Evolutionary conservation across 495 filamentous ascomycete genomes (phyloP).

Genomic region (Platismatia glauca): DNA sequence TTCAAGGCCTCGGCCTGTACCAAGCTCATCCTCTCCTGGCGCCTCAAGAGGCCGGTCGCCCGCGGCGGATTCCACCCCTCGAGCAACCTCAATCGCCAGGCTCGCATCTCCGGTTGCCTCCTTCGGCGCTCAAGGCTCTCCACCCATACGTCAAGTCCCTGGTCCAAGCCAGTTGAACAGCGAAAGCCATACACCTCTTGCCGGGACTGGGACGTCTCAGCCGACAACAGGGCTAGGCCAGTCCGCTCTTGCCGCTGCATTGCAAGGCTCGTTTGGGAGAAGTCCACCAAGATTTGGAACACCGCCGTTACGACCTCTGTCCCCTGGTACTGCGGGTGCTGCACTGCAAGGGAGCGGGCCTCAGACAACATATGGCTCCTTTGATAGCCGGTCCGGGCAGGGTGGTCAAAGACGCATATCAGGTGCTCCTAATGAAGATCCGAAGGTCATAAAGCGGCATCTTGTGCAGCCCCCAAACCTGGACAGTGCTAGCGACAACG

Average conservation of each 20-base stretch:
- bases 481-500: conserved; percentile 29
- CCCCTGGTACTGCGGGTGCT: conserved; percentile 41
- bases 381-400: conserved; percentile 51
- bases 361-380: conserved; percentile 69
- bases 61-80: conserved; percentile 39
- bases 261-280: conserved; percentile 54
- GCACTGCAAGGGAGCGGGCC: conserved; percentile 40
- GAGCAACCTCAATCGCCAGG: conserved; percentile 62
- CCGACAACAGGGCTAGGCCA: conserved; percentile 57
- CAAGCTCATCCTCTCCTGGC: conserved; percentile 31
- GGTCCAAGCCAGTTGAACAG: conserved; percentile 29
- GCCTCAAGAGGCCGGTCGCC: conserved; percentile 40
- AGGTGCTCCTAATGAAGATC: conserved; percentile 57
- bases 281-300: conserved; percentile 43
- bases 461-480: conserved; percentile 57
- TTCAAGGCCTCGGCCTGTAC: conserved; percentile 22
- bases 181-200: conserved; percentile 40
- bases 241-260: conserved; percentile 66
- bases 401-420: conserved; percentile 30
- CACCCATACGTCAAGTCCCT: conserved; percentile 38
- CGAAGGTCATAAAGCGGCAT: conserved; percentile 73
- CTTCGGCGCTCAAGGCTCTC: conserved; percentile 37
- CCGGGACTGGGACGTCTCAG: conserved; percentile 40
- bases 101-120: conserved; percentile 62
- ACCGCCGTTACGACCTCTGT: conserved; percentile 46